Percentiles rank a stretch among this genome's conserved stretches.
phyloP scores from a whole-genome alignment of 1,284 basidiomycete genomes.

The Tylopilus orsonianus region DNA sequence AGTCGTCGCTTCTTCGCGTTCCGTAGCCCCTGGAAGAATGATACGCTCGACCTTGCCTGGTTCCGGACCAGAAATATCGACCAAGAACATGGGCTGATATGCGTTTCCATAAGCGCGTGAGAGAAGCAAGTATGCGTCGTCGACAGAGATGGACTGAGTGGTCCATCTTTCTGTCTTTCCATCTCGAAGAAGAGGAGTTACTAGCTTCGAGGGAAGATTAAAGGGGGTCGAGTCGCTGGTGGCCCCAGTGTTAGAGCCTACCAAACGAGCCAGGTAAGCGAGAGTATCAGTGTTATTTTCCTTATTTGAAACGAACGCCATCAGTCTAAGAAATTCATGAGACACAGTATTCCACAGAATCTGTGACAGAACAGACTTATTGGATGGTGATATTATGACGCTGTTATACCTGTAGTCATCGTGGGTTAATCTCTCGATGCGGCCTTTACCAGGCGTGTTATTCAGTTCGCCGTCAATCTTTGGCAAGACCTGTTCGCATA shows the following conservation, averaged over 20 bases:
- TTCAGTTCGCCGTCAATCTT: conserved; percentile 36
- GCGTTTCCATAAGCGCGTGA: conserved; percentile 26
- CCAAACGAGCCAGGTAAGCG: conserved; percentile 32
- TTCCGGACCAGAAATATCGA: conserved; percentile 33
- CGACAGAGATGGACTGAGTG: conserved; percentile 33
- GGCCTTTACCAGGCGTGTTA: conserved; percentile 37
- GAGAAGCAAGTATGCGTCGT: conserved; percentile 36
- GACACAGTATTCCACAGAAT: not conserved
- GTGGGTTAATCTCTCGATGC: conserved; percentile 39
- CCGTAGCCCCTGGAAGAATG: conserved; percentile 33
- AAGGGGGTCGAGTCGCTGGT: conserved; percentile 26
- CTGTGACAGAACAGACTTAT: conserved; percentile 27
- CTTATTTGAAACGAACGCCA: conserved; percentile 39
- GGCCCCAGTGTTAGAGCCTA: conserved; percentile 32
- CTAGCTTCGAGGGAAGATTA: conserved; percentile 29
- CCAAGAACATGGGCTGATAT: conserved; percentile 33
- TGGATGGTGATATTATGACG: conserved; percentile 31
- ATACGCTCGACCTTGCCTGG: conserved; percentile 28
- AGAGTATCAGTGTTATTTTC: conserved; percentile 38
- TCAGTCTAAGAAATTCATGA: conserved; percentile 25
- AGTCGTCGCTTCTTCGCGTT: conserved; percentile 27
- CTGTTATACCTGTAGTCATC: conserved; percentile 33
- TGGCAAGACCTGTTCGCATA: conserved; percentile 26
- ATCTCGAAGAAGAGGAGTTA: conserved; percentile 32
- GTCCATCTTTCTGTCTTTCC: conserved; percentile 33